Conservation (phyloP, 2,329 filamentous ascomycete species). For the Zymoseptoria ardabiliae region DNA sequence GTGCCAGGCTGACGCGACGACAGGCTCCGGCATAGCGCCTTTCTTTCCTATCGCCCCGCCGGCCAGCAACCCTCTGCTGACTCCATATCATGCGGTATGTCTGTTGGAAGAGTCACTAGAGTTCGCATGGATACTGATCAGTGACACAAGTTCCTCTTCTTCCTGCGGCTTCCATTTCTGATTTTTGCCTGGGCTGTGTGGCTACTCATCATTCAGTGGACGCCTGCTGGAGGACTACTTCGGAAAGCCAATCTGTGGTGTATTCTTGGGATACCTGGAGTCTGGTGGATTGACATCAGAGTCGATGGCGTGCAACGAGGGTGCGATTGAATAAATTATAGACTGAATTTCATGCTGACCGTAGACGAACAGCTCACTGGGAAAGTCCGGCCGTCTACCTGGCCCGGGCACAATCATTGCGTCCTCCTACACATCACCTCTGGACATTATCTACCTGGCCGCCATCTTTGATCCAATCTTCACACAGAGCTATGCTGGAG, state of each 20-base stretch:
- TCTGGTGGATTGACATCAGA: constrained; percentile 98
- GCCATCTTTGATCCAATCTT: constrained; percentile 96
- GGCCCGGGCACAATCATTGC: constrained; percentile 76
- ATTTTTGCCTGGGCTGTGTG: constrained; percentile 47
- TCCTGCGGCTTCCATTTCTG: constrained; percentile 73
- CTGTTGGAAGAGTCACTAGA: neutral
- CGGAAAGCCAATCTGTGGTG: constrained; percentile 85
- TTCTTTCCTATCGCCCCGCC: constrained; percentile 77
- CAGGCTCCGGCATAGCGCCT: constrained; percentile 91
- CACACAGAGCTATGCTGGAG: constrained; percentile 67
- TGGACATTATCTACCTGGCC: constrained; percentile 89
- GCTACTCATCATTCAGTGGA: constrained; percentile 51
- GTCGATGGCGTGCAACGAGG: constrained; percentile 94
- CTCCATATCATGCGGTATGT: constrained; percentile 34
- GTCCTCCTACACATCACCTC: constrained; percentile 81
- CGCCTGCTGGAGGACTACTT: constrained; percentile 60
- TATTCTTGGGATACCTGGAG: constrained; percentile 78
- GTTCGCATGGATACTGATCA: neutral
- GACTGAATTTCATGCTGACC: too few species aligned
- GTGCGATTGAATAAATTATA: too few species aligned
- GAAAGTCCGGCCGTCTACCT: constrained; percentile 70
- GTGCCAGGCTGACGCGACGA: constrained; percentile 13
- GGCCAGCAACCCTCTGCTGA: constrained; percentile 54
- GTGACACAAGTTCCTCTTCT: constrained; percentile 59
- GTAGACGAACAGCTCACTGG: constrained; percentile 63